phyloP scores from a whole-genome alignment of 805 yeast species.

The Pichia exigua region DNA sequence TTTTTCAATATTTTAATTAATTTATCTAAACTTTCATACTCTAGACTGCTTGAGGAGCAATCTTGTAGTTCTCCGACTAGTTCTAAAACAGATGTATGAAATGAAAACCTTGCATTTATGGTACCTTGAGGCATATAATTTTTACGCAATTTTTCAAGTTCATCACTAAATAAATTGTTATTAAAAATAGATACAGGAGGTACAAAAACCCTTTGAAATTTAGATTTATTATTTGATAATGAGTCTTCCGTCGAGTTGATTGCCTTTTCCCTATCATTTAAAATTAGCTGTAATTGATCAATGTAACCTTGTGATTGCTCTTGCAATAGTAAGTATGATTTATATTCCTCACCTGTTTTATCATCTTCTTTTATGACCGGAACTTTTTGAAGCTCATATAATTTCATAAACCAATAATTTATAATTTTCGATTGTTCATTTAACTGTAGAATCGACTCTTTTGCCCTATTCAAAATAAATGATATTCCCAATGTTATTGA shows the following conservation, averaged over 20 bases:
- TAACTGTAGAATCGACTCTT: constrained; percentile 27
- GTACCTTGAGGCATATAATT: constrained; percentile 27
- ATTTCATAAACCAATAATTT: constrained; percentile 42
- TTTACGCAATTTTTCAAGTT: constrained; percentile 22
- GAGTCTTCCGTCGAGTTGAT: constrained; percentile 25
- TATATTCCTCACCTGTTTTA: constrained; percentile 69
- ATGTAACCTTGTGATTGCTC: constrained; percentile 57
- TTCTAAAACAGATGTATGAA: constrained; percentile 18
- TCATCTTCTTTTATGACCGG: constrained; percentile 32
- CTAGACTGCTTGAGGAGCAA: background rate
- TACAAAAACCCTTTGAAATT: constrained; percentile 1
- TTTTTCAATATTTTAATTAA: constrained; percentile 17
- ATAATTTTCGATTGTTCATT: constrained; percentile 45
- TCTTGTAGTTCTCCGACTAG: constrained; percentile 16
- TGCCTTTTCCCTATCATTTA: constrained; percentile 37
- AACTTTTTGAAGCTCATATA: constrained; percentile 36
- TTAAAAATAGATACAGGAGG: background rate
- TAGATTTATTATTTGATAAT: background rate
- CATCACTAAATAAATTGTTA: background rate
- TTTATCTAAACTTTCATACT: background rate
- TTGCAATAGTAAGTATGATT: constrained; percentile 64
- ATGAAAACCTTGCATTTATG: constrained; percentile 24
- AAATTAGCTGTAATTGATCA: constrained; percentile 41
- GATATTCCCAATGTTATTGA: constrained; percentile 12
- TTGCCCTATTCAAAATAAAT: constrained; percentile 24